These are phyloP conservation scores for Verticillium zaregamsianum DNA, from an alignment of 2,329 filamentous ascomycete genomes.

Conservation along the genomic window DNA sequence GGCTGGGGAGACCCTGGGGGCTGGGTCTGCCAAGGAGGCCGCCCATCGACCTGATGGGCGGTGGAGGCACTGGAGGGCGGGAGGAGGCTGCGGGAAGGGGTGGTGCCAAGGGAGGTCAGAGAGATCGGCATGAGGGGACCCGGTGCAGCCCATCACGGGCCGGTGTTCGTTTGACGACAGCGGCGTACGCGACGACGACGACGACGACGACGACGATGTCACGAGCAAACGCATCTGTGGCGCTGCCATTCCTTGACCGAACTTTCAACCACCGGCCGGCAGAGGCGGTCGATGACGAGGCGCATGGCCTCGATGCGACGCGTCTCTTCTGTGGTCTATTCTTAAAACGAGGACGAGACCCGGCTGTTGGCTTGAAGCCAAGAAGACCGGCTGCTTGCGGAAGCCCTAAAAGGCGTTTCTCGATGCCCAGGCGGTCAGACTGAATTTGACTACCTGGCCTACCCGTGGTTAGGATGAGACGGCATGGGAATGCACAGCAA, in stretches of 20 bases:
- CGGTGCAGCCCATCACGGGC: background rate
- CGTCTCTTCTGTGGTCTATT: background rate
- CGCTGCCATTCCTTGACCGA: no score
- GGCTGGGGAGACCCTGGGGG: background rate
- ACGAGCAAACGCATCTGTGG: no score
- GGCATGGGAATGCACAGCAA: background rate
- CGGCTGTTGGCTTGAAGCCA: background rate
- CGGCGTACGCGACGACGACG: background rate
- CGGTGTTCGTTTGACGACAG: background rate
- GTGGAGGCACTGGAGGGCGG: background rate
- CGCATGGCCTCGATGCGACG: no score
- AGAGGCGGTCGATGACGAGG: no score
- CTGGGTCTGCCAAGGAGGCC: background rate
- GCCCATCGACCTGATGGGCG: background rate
- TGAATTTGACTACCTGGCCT: background rate
- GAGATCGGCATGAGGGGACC: background rate
- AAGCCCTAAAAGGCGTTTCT: background rate
- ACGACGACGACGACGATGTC: background rate
- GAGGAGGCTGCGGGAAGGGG: background rate
- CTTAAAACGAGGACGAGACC: background rate
- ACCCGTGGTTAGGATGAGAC: background rate
- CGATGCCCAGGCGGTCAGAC: background rate
- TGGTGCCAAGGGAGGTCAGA: background rate
- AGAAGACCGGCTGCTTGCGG: background rate
- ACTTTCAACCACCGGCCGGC: background rate